These are phyloP conservation scores for Venturia pyrina DNA, from an alignment of 2,329 filamentous ascomycete species.

Conservation along the genomic window DNA sequence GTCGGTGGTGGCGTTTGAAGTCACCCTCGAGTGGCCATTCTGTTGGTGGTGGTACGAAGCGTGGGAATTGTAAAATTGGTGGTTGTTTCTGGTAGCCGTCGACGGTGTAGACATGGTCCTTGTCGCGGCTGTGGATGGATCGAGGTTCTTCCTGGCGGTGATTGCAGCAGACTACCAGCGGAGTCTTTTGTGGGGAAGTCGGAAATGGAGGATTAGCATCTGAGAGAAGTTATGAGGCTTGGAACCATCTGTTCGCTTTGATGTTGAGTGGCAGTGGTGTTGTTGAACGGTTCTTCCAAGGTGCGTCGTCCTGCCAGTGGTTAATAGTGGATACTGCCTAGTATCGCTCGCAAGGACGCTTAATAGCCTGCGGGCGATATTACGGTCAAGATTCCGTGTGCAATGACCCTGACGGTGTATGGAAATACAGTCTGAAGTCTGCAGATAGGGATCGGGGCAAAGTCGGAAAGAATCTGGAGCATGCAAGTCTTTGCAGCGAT, in stretches of 20 bases:
- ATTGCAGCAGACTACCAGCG: too few species aligned
- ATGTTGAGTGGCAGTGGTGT: not conserved
- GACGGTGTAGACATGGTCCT: constrained; percentile 32
- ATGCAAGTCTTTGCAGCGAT: too few species aligned
- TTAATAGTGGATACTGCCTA: too few species aligned
- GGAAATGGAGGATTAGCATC: not conserved
- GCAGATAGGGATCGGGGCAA: too few species aligned
- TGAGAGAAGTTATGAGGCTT: not conserved
- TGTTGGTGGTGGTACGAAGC: not conserved
- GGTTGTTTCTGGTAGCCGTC: constrained; percentile 30
- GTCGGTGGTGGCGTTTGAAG: constrained; percentile 23
- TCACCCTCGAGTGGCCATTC: not conserved
- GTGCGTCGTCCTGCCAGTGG: too few species aligned
- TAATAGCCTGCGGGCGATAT: too few species aligned
- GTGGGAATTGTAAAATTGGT: constrained; percentile 9
- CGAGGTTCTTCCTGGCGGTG: not conserved
- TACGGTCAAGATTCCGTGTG: too few species aligned
- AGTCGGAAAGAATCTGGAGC: too few species aligned
- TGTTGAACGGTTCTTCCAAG: not conserved
- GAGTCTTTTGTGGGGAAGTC: too few species aligned
- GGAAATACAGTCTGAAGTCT: too few species aligned
- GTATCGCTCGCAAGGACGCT: too few species aligned
- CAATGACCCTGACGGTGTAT: too few species aligned
- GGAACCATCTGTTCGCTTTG: not conserved
- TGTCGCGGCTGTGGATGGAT: not conserved